These are phyloP conservation scores for Galerina sulciceps DNA, from an alignment of 768 basidiomycete genomes.

Conservation along the genomic window DNA sequence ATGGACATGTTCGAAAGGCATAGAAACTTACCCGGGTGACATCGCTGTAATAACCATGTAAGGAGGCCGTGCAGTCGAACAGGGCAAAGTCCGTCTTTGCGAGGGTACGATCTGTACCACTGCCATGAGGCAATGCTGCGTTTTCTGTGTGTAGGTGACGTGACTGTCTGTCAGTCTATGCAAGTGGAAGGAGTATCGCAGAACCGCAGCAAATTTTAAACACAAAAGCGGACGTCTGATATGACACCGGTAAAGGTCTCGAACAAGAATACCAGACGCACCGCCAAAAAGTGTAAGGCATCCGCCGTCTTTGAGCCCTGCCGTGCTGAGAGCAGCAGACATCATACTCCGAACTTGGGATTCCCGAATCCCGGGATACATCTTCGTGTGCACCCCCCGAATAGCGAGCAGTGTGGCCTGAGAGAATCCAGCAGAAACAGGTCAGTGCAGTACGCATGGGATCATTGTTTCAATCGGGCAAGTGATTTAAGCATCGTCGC, in stretches of 20 bases:
- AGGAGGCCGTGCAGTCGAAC: constrained; percentile 72
- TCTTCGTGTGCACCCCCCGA: constrained; percentile 58
- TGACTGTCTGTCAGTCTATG: neutral
- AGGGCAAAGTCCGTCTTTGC: constrained; percentile 65
- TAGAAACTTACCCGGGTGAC: constrained; percentile 66
- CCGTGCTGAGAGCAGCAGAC: constrained; percentile 51
- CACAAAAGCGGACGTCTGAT: neutral
- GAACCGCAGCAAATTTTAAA: neutral
- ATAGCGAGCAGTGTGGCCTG: constrained; percentile 83
- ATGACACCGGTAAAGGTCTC: constrained; percentile 4
- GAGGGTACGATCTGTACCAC: constrained; percentile 69
- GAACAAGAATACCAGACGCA: constrained; percentile 33
- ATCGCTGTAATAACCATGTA: constrained; percentile 80
- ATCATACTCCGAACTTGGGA: constrained; percentile 70
- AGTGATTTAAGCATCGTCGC: neutral
- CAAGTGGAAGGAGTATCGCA: neutral
- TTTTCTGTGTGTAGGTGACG: constrained; percentile 55
- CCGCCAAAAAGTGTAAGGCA: constrained; percentile 82
- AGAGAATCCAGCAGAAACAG: constrained; percentile 11
- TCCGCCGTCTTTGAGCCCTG: constrained; percentile 62
- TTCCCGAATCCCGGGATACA: constrained; percentile 78
- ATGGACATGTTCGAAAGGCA: neutral
- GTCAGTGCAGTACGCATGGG: constrained; percentile 4
- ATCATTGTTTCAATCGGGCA: constrained; percentile 4
- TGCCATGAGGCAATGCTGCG: constrained; percentile 85